Evolutionary conservation across 371 early-diverging fungal genomes (phyloP).

Genomic region (Entomophthora muscae): DNA sequence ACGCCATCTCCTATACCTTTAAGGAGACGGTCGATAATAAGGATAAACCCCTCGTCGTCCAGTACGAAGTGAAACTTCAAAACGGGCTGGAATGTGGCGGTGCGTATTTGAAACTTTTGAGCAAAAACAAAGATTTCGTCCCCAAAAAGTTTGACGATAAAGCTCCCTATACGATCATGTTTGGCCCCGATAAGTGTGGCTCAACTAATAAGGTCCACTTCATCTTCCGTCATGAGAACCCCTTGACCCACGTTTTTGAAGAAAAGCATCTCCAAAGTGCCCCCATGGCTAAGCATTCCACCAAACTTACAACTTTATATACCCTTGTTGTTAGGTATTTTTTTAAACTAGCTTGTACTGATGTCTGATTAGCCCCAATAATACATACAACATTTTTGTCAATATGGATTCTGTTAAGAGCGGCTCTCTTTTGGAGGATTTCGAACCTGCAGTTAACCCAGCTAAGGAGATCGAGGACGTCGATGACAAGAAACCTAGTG

Average conservation of each 20-base stretch:
- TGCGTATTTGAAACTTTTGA: slow-evolving; percentile 80
- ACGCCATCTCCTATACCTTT: slow-evolving; percentile 60
- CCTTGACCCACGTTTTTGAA: slow-evolving; percentile 56
- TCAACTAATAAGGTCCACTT: slow-evolving; percentile 88
- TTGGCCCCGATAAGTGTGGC: slow-evolving; percentile 92
- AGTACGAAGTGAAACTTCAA: slow-evolving; percentile 92
- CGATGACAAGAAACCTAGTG: slow-evolving; percentile 72
- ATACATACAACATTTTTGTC: slow-evolving; percentile 67
- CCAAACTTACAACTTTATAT: slow-evolving; percentile 65
- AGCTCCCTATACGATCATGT: slow-evolving; percentile 63
- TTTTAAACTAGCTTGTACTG: not conserved
- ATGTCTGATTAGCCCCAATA: slow-evolving; percentile 42
- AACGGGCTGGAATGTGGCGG: slow-evolving; percentile 91
- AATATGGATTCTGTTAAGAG: slow-evolving; percentile 48
- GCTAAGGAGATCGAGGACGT: slow-evolving; percentile 89
- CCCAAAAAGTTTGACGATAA: slow-evolving; percentile 26
- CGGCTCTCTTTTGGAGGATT: slow-evolving; percentile 71
- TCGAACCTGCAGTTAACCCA: slow-evolving; percentile 55
- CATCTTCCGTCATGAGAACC: slow-evolving; percentile 86
- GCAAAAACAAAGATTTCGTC: slow-evolving; percentile 22
- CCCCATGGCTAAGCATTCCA: slow-evolving; percentile 36
- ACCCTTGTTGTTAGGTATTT: slow-evolving; percentile 61
- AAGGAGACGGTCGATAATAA: slow-evolving; percentile 55
- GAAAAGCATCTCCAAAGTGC: slow-evolving; percentile 31
- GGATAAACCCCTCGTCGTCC: slow-evolving; percentile 68